A percentile compares a stretch with the other conserved stretches of the same genome.
Evolutionary conservation across 2,329 filamentous ascomycete genomes (phyloP).

Genomic region (Didymella lethalis): DNA sequence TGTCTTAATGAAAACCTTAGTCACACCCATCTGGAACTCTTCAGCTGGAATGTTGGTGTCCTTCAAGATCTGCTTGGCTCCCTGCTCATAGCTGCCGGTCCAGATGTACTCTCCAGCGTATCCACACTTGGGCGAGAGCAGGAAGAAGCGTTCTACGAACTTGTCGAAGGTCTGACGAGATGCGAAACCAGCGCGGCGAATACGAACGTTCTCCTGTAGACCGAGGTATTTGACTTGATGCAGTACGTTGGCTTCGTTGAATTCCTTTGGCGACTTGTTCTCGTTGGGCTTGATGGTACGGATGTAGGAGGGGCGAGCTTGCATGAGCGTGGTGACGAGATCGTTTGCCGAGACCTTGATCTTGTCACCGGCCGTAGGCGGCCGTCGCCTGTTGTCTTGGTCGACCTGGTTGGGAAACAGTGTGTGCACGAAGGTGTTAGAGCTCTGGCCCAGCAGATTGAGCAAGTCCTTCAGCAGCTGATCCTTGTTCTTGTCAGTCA

Average conservation of each 20-base stretch:
- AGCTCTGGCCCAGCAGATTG: slow-evolving; percentile 82
- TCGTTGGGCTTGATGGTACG: slow-evolving; percentile 99
- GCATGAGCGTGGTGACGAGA: slow-evolving; percentile 93
- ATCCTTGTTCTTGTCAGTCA: slow-evolving; percentile 99
- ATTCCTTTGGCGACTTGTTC: slow-evolving; percentile 94
- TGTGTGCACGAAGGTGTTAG: slow-evolving; percentile 84
- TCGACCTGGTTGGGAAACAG: slow-evolving; percentile 94
- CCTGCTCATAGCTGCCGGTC: slow-evolving; percentile 86
- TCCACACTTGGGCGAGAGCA: slow-evolving; percentile 90
- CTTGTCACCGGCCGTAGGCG: slow-evolving; percentile 93
- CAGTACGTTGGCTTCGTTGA: slow-evolving; percentile 88
- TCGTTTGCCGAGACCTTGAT: slow-evolving; percentile 96
- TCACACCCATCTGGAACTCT: slow-evolving; percentile 96
- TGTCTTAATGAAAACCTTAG: slow-evolving; percentile 97
- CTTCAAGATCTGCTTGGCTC: slow-evolving; percentile 90
- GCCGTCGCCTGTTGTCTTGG: slow-evolving; percentile 92
- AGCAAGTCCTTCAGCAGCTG: slow-evolving; percentile 93
- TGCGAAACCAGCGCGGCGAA: slow-evolving; percentile 93
- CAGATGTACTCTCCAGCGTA: slow-evolving; percentile 98
- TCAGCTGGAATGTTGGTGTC: slow-evolving; percentile 95
- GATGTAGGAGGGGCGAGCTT: slow-evolving; percentile 96
- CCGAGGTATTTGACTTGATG: slow-evolving; percentile 99
- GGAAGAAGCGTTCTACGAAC: slow-evolving; percentile 96
- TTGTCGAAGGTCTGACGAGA: slow-evolving; percentile 98
- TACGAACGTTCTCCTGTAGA: slow-evolving; percentile 98